These are phyloP conservation scores for Malassezia furfur DNA, from an alignment of 1,284 basidiomycete genomes.

Conservation along the genomic window DNA sequence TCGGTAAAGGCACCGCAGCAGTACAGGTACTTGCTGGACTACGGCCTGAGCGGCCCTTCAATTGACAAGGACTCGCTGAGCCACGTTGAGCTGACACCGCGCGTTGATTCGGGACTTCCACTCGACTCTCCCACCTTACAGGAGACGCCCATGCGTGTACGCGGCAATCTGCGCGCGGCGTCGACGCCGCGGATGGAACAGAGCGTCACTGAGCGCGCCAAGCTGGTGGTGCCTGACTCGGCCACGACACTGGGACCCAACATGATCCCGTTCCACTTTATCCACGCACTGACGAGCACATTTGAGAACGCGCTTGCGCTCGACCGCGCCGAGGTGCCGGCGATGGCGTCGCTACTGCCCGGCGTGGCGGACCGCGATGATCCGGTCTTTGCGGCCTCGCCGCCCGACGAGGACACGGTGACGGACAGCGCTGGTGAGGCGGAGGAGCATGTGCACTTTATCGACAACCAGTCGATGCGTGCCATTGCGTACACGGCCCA, in stretches of 20 bases:
- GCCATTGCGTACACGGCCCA: slow-evolving; percentile 42
- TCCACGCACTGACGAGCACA: slow-evolving; percentile 41
- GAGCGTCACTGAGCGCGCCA: neutral
- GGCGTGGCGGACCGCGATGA: slow-evolving; percentile 14
- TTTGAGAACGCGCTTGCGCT: slow-evolving; percentile 37
- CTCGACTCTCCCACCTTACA: neutral
- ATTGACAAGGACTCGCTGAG: slow-evolving; percentile 31
- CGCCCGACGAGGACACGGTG: slow-evolving; percentile 14
- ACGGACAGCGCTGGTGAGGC: slow-evolving; percentile 1
- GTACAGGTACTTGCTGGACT: slow-evolving; percentile 39
- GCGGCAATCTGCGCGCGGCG: neutral
- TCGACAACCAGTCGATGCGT: slow-evolving; percentile 37
- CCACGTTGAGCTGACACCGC: slow-evolving; percentile 32
- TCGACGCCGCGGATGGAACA: neutral
- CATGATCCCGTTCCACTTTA: slow-evolving; percentile 42
- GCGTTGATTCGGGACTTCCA: slow-evolving; percentile 1
- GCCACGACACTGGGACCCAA: slow-evolving; percentile 35
- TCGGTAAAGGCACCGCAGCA: neutral
- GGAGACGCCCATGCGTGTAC: neutral
- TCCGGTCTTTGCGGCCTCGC: slow-evolving; percentile 10
- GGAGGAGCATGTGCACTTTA: slow-evolving; percentile 20
- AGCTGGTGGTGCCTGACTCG: slow-evolving; percentile 16
- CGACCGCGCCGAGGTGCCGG: slow-evolving; percentile 37
- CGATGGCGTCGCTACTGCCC: slow-evolving; percentile 19
- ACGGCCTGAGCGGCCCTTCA: slow-evolving; percentile 41